Conservation (phyloP, 1,284 basidiomycete species). For the Phenoliferia sp. region DNA sequence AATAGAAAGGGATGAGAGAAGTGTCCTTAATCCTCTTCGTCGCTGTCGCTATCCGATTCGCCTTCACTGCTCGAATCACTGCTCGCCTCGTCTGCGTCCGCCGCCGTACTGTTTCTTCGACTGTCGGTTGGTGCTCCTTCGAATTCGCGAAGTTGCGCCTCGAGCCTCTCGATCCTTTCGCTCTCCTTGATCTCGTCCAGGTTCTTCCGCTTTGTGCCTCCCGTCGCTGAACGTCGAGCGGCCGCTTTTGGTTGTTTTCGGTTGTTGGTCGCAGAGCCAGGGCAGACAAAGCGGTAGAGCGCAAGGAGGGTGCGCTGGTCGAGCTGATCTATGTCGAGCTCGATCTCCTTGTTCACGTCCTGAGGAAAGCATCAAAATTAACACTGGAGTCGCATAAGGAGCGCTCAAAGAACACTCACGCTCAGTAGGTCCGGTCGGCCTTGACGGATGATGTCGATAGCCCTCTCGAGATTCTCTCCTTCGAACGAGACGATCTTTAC, state of each 20-base stretch:
- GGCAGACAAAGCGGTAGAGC: conserved; percentile 82
- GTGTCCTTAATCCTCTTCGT: background rate
- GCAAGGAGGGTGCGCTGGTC: conserved; percentile 77
- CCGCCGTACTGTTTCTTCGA: conserved; percentile 32
- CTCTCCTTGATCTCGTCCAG: conserved; percentile 82
- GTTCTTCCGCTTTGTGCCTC: conserved; percentile 63
- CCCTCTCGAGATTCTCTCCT: conserved; percentile 43
- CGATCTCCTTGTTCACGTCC: conserved; percentile 86
- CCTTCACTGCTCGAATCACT: conserved; percentile 52
- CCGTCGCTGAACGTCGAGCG: conserved; percentile 72
- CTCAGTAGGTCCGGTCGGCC: conserved; percentile 66
- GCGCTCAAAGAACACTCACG: conserved; percentile 52
- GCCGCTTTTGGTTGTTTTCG: conserved; percentile 52
- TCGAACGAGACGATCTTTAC: conserved; percentile 63
- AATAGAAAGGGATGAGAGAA: no score
- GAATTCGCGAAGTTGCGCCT: conserved; percentile 72
- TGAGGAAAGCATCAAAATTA: conserved; percentile 42
- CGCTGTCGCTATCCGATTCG: conserved; percentile 55
- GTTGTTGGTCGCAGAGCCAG: conserved; percentile 53
- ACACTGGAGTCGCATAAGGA: background rate
- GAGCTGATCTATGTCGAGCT: conserved; percentile 87
- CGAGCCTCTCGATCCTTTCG: conserved; percentile 80
- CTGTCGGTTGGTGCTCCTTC: conserved; percentile 42
- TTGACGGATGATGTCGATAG: conserved; percentile 75
- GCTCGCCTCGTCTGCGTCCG: conserved; percentile 54